A percentile compares a stretch with the other conserved stretches of the same genome.
These are phyloP conservation scores for Aspergillus sergii DNA, from an alignment of 2,329 filamentous ascomycete species.

Conservation along the genomic window DNA sequence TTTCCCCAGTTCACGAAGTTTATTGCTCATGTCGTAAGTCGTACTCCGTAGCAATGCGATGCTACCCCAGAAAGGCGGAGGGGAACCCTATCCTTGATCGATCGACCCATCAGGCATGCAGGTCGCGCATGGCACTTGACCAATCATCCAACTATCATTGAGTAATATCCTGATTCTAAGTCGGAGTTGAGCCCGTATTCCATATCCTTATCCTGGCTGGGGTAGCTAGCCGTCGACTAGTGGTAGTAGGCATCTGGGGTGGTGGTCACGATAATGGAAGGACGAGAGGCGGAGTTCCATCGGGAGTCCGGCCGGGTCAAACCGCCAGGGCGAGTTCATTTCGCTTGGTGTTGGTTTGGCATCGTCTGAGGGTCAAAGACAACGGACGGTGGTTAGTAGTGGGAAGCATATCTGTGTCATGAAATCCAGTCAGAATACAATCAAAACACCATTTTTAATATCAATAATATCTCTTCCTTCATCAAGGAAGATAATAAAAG, in stretches of 20 bases:
- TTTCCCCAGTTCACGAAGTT: constrained; percentile 4
- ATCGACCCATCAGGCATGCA: constrained; percentile 5
- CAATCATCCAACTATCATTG: constrained; percentile 4
- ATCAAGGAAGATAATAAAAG: neutral
- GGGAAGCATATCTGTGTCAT: neutral
- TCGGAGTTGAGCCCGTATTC: neutral
- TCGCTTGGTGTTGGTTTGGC: neutral
- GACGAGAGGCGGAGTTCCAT: constrained; percentile 10
- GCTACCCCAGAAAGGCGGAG: constrained; percentile 18
- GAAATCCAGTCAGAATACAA: constrained; percentile 1
- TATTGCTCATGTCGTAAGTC: neutral
- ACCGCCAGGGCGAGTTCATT: constrained; percentile 4
- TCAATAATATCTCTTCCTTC: neutral
- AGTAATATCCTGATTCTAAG: neutral
- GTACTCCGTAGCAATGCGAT: constrained; percentile 4
- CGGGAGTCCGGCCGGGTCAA: constrained; percentile 13
- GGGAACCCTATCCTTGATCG: neutral
- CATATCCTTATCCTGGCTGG: neutral
- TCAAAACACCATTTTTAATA: neutral
- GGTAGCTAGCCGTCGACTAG: neutral
- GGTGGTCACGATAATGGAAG: neutral
- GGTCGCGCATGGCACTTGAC: neutral
- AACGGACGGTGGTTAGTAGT: neutral
- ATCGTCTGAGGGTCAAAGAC: constrained; percentile 2
- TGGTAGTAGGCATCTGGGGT: neutral